A percentile compares a stretch with the other conserved stretches of the same genome.
phyloP scores from a whole-genome alignment of 495 filamentous ascomycete genomes.

The Penicillium chermesinum region DNA sequence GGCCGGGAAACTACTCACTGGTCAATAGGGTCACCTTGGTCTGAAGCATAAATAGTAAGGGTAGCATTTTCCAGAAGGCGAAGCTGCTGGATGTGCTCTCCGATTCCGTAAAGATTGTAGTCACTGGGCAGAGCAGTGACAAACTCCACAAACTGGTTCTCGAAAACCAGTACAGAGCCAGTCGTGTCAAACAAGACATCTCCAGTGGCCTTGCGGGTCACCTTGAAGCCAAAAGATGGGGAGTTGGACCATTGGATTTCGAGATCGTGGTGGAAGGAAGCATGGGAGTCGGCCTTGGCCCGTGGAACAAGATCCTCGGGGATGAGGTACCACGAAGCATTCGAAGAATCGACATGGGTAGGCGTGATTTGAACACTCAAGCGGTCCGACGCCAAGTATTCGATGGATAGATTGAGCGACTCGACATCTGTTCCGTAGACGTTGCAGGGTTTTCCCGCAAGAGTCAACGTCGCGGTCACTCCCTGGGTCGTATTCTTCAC shows the following conservation, averaged over 20 bases:
- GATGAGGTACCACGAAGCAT: slow-evolving; percentile 63
- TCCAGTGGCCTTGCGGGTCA: slow-evolving; percentile 50
- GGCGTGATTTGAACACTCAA: slow-evolving; percentile 54
- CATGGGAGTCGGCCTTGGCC: slow-evolving; percentile 43
- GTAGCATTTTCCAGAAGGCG: slow-evolving; percentile 54
- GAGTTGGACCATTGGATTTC: slow-evolving; percentile 55
- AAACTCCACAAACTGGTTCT: slow-evolving; percentile 64
- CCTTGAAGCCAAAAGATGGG: slow-evolving; percentile 55
- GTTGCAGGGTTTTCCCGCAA: slow-evolving; percentile 57
- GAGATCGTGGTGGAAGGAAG: slow-evolving; percentile 44
- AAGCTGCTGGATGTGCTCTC: slow-evolving; percentile 56
- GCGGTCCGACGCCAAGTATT: slow-evolving; percentile 53
- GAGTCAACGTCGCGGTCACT: slow-evolving; percentile 46
- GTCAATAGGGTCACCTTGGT: slow-evolving; percentile 60
- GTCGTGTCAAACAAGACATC: slow-evolving; percentile 55
- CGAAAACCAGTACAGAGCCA: slow-evolving; percentile 54
- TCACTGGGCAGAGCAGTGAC: slow-evolving; percentile 49
- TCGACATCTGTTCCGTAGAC: slow-evolving; percentile 59
- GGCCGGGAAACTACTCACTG: slow-evolving; percentile 21
- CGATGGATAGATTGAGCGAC: slow-evolving; percentile 48
- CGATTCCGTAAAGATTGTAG: slow-evolving; percentile 62
- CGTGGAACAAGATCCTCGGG: slow-evolving; percentile 58
- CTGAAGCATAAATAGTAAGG: slow-evolving; percentile 67
- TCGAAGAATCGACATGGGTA: slow-evolving; percentile 55
- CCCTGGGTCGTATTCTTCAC: slow-evolving; percentile 42